These are phyloP conservation scores for Epichloe gansuensis DNA, from an alignment of 2,329 filamentous ascomycete species.

Conservation along the genomic window DNA sequence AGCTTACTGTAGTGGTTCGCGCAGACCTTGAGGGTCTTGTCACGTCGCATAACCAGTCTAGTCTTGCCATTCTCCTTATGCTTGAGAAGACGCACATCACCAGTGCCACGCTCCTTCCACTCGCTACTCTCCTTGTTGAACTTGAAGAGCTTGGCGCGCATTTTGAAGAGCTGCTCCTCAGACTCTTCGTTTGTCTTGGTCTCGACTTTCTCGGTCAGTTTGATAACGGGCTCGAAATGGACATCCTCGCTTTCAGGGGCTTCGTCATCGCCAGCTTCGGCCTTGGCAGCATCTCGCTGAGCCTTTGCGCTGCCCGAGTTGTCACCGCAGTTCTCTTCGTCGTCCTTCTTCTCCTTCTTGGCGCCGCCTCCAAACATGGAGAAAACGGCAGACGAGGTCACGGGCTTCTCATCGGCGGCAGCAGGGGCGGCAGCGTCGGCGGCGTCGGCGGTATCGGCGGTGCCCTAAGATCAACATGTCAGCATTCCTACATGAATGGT, in stretches of 20 bases:
- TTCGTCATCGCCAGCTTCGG: constrained; percentile 53
- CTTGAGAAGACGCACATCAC: constrained; percentile 91
- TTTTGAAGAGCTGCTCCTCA: constrained; percentile 97
- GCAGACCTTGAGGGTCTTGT: constrained; percentile 99
- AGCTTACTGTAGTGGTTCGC: constrained; percentile 96
- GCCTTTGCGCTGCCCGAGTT: constrained; percentile 82
- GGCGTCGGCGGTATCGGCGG: constrained; percentile 5
- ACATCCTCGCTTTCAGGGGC: constrained; percentile 81
- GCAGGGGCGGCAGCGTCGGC: constrained; percentile 9
- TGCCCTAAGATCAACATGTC: background rate
- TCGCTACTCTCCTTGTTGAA: constrained; percentile 84
- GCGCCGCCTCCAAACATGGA: constrained; percentile 97
- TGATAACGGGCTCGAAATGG: constrained; percentile 94
- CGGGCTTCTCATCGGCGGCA: constrained; percentile 17
- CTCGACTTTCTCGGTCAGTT: constrained; percentile 92
- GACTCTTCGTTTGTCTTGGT: constrained; percentile 96
- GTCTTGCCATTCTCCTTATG: constrained; percentile 99
- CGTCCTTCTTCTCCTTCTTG: constrained; percentile 91
- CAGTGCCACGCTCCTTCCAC: constrained; percentile 99
- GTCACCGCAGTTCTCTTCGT: constrained; percentile 64
- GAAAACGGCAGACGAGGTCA: constrained; percentile 61
- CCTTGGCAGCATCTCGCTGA: constrained; percentile 49
- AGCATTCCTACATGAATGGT: background rate
- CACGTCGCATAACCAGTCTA: constrained; percentile 91
- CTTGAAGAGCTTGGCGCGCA: constrained; percentile 99